phyloP scores from a whole-genome alignment of 768 basidiomycete species.

The Megacollybia marginata region DNA sequence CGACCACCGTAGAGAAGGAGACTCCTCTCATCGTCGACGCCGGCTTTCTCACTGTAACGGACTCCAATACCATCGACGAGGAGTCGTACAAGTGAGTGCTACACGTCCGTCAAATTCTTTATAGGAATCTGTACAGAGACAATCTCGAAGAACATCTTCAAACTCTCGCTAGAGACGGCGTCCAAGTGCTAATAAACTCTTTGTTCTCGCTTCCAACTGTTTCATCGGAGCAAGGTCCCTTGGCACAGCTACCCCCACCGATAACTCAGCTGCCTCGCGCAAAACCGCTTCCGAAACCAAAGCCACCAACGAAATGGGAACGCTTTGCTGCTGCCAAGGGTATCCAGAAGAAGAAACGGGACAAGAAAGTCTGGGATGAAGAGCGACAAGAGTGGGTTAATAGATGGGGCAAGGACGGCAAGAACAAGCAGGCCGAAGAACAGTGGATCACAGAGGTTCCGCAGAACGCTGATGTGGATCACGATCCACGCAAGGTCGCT shows the following conservation, averaged over 20 bases:
- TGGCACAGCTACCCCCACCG: constrained; percentile 75
- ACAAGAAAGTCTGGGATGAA: constrained; percentile 89
- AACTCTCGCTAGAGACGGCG: constrained; percentile 71
- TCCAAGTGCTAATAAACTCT: constrained; percentile 70
- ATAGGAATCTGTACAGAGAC: constrained; percentile 33
- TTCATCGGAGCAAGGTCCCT: constrained; percentile 71
- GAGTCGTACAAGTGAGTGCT: constrained; percentile 70
- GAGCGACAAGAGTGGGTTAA: constrained; percentile 90
- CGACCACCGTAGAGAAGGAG: constrained; percentile 68
- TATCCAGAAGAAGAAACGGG: constrained; percentile 71
- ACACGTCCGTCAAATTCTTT: background rate
- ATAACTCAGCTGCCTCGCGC: constrained; percentile 76
- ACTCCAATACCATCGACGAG: constrained; percentile 79
- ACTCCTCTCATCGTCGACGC: constrained; percentile 74
- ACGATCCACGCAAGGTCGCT: constrained; percentile 72
- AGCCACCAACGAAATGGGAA: constrained; percentile 95
- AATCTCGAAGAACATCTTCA: constrained; percentile 79
- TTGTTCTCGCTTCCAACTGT: constrained; percentile 80
- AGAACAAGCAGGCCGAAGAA: constrained; percentile 79
- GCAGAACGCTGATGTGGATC: constrained; percentile 71
- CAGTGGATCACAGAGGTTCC: constrained; percentile 94
- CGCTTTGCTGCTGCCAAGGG: constrained; percentile 91
- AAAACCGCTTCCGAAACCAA: constrained; percentile 90
- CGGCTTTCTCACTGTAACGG: constrained; percentile 79
- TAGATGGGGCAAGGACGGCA: constrained; percentile 84